Base-by-base conservation (phyloP, 805 yeast genomes). In the Schwanniomyces occidentalis region DNA sequence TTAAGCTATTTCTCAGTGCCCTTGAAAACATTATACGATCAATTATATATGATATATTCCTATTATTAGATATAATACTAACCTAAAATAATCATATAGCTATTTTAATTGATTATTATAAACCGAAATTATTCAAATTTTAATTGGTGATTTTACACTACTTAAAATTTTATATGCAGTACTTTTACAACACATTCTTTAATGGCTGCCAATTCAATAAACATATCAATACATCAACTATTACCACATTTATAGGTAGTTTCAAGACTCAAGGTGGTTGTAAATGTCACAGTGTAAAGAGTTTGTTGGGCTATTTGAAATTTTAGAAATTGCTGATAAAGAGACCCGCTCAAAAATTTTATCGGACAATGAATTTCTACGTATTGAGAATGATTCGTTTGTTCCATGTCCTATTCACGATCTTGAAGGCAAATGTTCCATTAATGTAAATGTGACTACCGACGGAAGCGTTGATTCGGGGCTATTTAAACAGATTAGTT, bases 21-120 rank as follows among this genome's bases (percentile, higher is more conserved):
- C 59, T 57, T 33, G 61, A 32, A 28, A 62, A 46, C 66, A 62
- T 59, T 35, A 25, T 30, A 13, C 17, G 14, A 22, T 20, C 20
- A 8, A 29, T 10, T 19, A 14, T 12, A 25, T 25, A 4, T 12
- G n/a, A n/a, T n/a, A n/a, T n/a, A n/a, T n/a, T n/a, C n/a, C n/a
- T n/a, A n/a, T n/a, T n/a, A n/a, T n/a, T n/a, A n/a, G n/a, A n/a
- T n/a, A n/a, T n/a, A n/a, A n/a, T n/a, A n/a, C n/a, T n/a, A n/a
- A n/a, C n/a, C n/a, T n/a, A n/a, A n/a, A n/a, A n/a, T n/a, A n/a
- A n/a, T n/a, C n/a, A n/a, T n/a, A n/a, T n/a, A n/a, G n/a, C n/a
- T 20, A 7, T 20, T 20, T 20, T 7, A 8, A 20, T 16, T 16
- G 15, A 8, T 27, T 8, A 3, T 16, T 24, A 9, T 32, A 25